A percentile compares a stretch with the other conserved stretches of the same genome.
These are phyloP conservation scores for Fusarium oxysporum DNA, from an alignment of 2,329 filamentous ascomycete species.

Conservation along the genomic window DNA sequence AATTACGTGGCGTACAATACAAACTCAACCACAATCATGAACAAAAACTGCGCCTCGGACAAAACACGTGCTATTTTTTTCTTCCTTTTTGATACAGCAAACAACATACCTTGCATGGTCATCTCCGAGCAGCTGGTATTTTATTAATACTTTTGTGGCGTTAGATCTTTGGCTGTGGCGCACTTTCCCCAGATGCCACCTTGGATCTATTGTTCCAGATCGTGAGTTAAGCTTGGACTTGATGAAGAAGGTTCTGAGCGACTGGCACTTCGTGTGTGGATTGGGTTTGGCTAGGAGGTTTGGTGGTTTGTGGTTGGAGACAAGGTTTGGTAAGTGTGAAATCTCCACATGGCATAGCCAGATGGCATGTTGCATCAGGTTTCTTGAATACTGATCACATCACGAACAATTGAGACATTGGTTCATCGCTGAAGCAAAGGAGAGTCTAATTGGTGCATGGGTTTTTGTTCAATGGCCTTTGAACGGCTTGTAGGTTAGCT, in stretches of 20 bases:
- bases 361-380: background rate
- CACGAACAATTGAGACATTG: background rate
- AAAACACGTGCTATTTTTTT: background rate
- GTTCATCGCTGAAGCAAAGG: fast-evolving
- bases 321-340: background rate
- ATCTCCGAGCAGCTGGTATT: background rate
- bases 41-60: background rate
- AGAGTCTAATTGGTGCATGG: background rate
- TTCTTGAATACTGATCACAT: background rate
- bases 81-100: background rate
- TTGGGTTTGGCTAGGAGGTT: background rate
- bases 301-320: background rate
- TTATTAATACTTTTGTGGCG: background rate
- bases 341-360: background rate
- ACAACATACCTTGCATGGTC: background rate
- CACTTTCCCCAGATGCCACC: background rate
- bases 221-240: background rate
- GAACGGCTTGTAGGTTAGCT: background rate
- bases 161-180: background rate
- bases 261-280: background rate
- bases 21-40: conserved; percentile 1
- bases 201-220: background rate
- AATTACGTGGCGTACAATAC: background rate
- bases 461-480: background rate
- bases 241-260: background rate